Evolutionary conservation across 495 filamentous ascomycete genomes (phyloP), one percentile per base, ranked within the genome.

Genomic region (Annulohypoxylon moriforme): DNA sequence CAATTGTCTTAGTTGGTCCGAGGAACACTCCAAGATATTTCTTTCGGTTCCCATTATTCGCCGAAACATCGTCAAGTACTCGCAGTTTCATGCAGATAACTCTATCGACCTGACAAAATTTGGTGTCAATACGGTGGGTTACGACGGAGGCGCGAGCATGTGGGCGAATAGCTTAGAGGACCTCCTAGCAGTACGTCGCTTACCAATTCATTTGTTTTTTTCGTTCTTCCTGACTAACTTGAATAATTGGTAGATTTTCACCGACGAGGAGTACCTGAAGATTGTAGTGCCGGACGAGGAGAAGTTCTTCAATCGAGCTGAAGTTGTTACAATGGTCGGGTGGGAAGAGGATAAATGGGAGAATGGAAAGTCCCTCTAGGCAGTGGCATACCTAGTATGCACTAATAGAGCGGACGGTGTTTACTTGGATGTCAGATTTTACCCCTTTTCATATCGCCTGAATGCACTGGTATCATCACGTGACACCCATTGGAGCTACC

Each of bases 1-100:
- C 29, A n/a, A 5, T n/a, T 0, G 27, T 52, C 29, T 18, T 47
- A 70, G 67, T 27, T 70, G 67, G 67, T 57, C 50, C 3, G 40
- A 64, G 50, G 13, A 34, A 5, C 67, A 70, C 38, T 27, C 42
- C 18, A 49, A 60, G 47, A 49, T 38, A 13, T 67, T 63, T 46
- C 55, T 63, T 4, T 70, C 71, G 1, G 36, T 67, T 20, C 65
- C 65, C 1, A 74, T 70, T 24, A 31, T 59, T 3, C 27, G 52
- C 29, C 31, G 46, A 25, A 74, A 74, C 10, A 5, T 74, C 22
- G 52, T 74, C n/a, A 70, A 67, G 33, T 74, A 74, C 53, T 55
- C 67, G 3, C 71, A 74, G 25, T 70, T 67, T 31, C 67, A 74
- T 36, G 18, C 58, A n/a, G 34, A 74, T 33, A 52, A 29, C 27